Base-by-base conservation (phyloP, 1,284 basidiomycete species). In the Fomitopsis schrenkii region DNA sequence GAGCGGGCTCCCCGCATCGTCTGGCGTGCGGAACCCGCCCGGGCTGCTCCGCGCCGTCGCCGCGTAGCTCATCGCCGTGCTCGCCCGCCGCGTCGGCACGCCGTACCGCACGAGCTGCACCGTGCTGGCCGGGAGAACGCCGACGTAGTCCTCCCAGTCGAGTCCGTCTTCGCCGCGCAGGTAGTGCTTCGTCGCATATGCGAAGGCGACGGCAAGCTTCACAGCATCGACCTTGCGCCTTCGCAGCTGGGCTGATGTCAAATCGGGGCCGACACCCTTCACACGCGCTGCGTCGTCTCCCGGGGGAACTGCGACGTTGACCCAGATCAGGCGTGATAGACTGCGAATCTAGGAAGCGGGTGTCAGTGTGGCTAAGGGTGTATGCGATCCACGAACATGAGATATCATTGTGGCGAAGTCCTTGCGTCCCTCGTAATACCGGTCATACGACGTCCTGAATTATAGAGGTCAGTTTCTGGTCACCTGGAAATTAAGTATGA, bases 361-460 rank as follows among this genome's bases (percentile, higher is more conserved):
- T 35, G 38, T 36, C 15, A 22, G 26, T 50, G 28, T 30, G 8
- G 9, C 42, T 7, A 19, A 22, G 52, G 35, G 44, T 35, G 14
- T 33, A 45, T 35, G 48, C 26, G 15, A 36, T 44, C 64, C 75
- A 64, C 83, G 71, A 63, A 86, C 82, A 65, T 86, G 84, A 30
- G 88, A 80, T 14, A 80, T 83, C 64, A 93, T 71, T 6, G 81
- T 70, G 0, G 84, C 83, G 74, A 95, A 96, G 59, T 89, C 85
- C 74, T 93, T 95, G 63, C 94, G 83, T 46, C 94, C 95, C 77
- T 95, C 90, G 80, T 87, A 91, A 70, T 86, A 91, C 46, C 90
- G 85, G 68, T 93, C 91, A 66, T 93, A 92, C 10, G 88, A 92
- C 28, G 88, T 89, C 19, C 89, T 91, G 65, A 30, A 56, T 54